Evolutionary conservation across 106 monocot species (phyloP), one percentile per base, ranked within the genome.

Genomic region (Dendrobium catenatum): DNA sequence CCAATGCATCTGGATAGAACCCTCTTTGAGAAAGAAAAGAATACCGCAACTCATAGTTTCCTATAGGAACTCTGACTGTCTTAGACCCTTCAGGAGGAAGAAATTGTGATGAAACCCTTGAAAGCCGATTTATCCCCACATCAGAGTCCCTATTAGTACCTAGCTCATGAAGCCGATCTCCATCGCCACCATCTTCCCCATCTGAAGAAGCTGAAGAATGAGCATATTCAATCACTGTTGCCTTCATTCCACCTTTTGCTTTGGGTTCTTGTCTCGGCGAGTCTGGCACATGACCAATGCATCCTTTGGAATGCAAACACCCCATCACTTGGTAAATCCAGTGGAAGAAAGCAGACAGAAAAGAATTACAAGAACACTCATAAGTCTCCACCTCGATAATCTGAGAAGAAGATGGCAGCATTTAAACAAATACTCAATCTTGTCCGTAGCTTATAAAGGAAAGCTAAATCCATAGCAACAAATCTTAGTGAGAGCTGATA

Each of bases 1-100:
- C 91, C 82, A 98, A 70, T 66, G 94, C 85, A 37, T 94, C 97
- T 6, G 97, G 97, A 67, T 98, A 98, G 80, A 91, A 98, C n/a
- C 97, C 97, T 89, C 97, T 89, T 72, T 98, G 97, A 68, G 97
- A 98, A 42, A 98, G 77, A 49, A 82, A 98, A 3, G 97, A 98
- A 85, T 98, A 98, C n/a, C 77, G 55, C 55, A 98, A 79, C 31
- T 98, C 91, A 48, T 85, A 98, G 83, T 94, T 94, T 47, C 92
- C 97, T 17, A 87, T 1, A 10, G 91, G 97, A 76, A 98, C 87
- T 42, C 84, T 86, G 13, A 95, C 94, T 41, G 83, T 85, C 13
- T 92, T 84, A 22, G 97, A 94, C 9, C 94, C 94, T 78, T 98
- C 97, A 16, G 94, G 91, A 61, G 94, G 91, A 51, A 98, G 94